Conservation (phyloP, 129 eudicot species). For the Pulicaria dysenterica region DNA sequence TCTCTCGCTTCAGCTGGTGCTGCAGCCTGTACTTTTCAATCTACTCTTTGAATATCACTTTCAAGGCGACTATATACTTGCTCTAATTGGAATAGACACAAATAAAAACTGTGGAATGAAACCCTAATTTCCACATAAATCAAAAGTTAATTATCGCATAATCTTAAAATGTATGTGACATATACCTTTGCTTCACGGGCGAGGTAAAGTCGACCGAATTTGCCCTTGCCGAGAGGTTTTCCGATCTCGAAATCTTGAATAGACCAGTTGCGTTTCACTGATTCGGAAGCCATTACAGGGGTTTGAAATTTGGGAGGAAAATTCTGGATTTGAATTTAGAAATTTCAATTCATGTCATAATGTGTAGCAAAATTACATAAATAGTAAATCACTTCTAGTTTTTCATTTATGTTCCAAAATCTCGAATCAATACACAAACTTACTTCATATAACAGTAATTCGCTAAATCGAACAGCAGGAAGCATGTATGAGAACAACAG, state of each 20-base stretch:
- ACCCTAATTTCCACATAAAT: constrained; percentile 17
- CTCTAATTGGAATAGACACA: constrained; percentile 40
- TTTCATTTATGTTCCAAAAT: neutral
- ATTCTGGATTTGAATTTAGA: constrained; percentile 9
- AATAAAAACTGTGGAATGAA: constrained; percentile 10
- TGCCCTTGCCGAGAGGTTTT: constrained; percentile 85
- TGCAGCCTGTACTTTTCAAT: constrained; percentile 74
- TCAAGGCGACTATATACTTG: constrained; percentile 82
- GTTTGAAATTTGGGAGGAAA: constrained; percentile 15
- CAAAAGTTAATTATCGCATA: neutral
- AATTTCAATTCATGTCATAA: neutral
- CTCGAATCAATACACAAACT: neutral
- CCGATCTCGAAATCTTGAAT: constrained; percentile 82
- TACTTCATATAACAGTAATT: neutral
- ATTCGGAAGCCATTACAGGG: constrained; percentile 33
- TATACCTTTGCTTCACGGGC: constrained; percentile 85
- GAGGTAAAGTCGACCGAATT: constrained; percentile 90
- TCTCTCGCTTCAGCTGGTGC: constrained; percentile 83
- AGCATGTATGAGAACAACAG: too few species aligned
- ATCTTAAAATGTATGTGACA: neutral
- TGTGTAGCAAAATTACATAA: too few species aligned
- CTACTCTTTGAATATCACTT: constrained; percentile 88
- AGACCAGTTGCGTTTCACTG: constrained; percentile 51
- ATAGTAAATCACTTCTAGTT: neutral
- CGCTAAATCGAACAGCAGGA: too few species aligned